Evolutionary conservation across 129 eudicot species (phyloP), one percentile per base, ranked within the genome.

Genomic region (Flaveria brownii): DNA sequence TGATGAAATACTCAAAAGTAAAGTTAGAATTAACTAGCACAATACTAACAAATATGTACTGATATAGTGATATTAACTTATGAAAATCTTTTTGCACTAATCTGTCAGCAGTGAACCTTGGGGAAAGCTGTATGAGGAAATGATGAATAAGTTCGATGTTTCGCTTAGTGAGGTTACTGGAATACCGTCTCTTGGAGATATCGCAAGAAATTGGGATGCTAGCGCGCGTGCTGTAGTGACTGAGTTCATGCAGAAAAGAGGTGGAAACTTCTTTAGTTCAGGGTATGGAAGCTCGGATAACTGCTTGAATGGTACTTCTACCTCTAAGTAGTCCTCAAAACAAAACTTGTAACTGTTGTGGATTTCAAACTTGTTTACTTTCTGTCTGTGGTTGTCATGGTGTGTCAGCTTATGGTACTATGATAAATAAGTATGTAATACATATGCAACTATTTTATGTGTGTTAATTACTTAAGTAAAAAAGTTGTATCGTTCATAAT

Each of bases 171-270:
- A 56, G 41, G 30, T 79, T 30, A 33, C 74, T 28, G 64, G 70
- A 22, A 74, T 70, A 11, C 17, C 56, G 9, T 75, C 84, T 9
- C 77, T 86, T 14, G 72, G 72, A 46, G 84, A 72, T 6, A 76
- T 86, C 80, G 86, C 84, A 17, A 56, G 69, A 68, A 39, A 59
- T 0, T 86, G 89, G 89, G 84, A 86, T 76, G 80, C 43, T 61
- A 64, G 71, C 55, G 75, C 78, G n/a, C 84, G 80, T 0, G 70
- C 67, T 0, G 82, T 79, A 2, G 23, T 71, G 28, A 45, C 69
- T 9, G 84, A 72, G 54, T 82, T 67, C 57, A 77, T 80, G 55
- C 26, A 45, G 41, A 18, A 16, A 61, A 51, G 26, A 18, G 85
- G 85, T 15, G 82, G 75, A 5, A 45, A 36, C n/a, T 11, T 73